phyloP scores from a whole-genome alignment of 441 rosid species.

The Omphalea diandra region DNA sequence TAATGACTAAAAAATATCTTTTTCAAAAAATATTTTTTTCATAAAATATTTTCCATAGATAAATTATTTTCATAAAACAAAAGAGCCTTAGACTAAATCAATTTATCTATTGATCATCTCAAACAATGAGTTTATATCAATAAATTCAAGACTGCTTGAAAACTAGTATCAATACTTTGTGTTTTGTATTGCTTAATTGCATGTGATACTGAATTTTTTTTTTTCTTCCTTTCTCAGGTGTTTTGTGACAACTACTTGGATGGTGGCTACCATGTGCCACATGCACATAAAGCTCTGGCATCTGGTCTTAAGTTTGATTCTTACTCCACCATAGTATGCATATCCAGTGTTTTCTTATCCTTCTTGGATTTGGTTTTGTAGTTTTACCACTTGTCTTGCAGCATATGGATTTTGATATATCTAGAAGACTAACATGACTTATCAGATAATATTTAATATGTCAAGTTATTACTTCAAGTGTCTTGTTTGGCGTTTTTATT shows the following conservation, averaged over 20 bases:
- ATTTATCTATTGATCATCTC: neutral
- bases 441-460: neutral
- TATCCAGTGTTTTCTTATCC: constrained; percentile 1
- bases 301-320: constrained; percentile 76
- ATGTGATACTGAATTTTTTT: constrained; percentile 13
- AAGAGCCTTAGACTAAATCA: too few species aligned
- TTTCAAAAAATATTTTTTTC: too few species aligned
- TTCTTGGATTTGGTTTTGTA: neutral
- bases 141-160: neutral
- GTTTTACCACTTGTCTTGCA: neutral
- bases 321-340: constrained; percentile 66
- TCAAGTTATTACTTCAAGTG: neutral
- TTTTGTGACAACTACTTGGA: constrained; percentile 95
- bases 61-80: neutral
- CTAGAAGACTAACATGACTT: neutral
- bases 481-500: neutral
- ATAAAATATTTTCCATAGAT: too few species aligned
- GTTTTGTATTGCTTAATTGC: constrained; percentile 10
- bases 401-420: neutral
- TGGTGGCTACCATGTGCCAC: constrained; percentile 96
- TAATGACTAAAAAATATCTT: too few species aligned
- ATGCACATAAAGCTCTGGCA: constrained; percentile 82
- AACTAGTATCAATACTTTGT: neutral
- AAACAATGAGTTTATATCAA: neutral
- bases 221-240: constrained; percentile 46